Base-by-base conservation (phyloP, 225 moss, liverwort and hornwort genomes). In the Thuidium tamariscinum region DNA sequence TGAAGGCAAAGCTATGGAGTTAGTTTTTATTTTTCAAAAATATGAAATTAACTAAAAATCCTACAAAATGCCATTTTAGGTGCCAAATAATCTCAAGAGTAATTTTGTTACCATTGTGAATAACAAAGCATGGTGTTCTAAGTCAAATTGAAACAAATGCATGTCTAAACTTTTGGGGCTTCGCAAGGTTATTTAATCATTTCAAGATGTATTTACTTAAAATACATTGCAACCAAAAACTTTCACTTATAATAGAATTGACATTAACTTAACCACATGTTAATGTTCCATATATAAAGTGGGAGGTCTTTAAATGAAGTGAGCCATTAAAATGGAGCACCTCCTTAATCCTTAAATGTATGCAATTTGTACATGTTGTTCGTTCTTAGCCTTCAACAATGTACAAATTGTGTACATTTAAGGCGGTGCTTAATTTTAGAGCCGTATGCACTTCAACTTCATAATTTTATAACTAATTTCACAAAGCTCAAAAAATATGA, bases 101-200 rank as follows among this genome's bases (percentile, higher is more conserved):
- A n/a, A n/a, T n/a, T n/a, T n/a, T n/a, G n/a, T 4, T 12, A 32
- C 11, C 7, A 32, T 7, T 11, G 0, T 0, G 0, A 48, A 0
- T 18, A 0, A 2, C 19, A 48, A 48, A 11, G 10, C 19, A 32
- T 19, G 1, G 11, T 48, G 2, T 19, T 48, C 6, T 6, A 18
- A 48, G 7, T 1, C 18, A 72, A 11, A 48, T 1, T 71, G 1
- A 29, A 29, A 3, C 19, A 30, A 30, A 18, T 30, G 11, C 48
- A 48, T 6, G 11, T 0, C 0, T 17, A 72, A 29, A 18, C 4
- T 18, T 48, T 1, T 41, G 0, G 4, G 5, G 7, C 2, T 73
- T 48, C 4, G 18, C 2, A 48, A 48, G 11, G 18, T 18, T 48
- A 6, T 73, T 44, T 3, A 29, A 27, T 71, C 0, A 0, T 5